Percentiles rank a stretch among this genome's conserved stretches.
phyloP scores from a whole-genome alignment of 75 land plant species.

The Picea sitchensis region DNA sequence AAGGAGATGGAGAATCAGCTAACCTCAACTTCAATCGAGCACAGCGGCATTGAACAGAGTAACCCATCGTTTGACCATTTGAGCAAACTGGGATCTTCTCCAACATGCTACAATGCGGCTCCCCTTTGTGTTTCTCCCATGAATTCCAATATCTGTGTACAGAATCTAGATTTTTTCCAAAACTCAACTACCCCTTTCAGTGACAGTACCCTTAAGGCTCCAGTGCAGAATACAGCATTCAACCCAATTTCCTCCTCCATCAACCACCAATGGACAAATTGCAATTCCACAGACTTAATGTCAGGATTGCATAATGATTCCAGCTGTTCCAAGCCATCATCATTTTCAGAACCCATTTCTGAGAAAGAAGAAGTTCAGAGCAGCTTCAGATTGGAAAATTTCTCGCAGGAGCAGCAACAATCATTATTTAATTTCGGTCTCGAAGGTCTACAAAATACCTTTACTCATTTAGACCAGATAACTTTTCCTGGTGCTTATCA shows the following conservation, averaged over 20 bases:
- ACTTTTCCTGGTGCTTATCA: too few species aligned
- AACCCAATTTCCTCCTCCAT: neutral
- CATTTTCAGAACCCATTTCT: neutral
- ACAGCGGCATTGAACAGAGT: conserved; percentile 1
- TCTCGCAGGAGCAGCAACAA: neutral
- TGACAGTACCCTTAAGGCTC: too few species aligned
- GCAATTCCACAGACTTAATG: neutral
- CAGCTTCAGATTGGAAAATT: conserved; percentile 2
- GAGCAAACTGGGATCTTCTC: too few species aligned
- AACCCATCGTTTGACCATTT: neutral
- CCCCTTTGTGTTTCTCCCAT: too few species aligned
- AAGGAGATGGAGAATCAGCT: neutral
- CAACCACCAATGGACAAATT: neutral
- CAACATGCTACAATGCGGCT: neutral
- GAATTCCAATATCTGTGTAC: neutral
- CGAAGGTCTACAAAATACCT: conserved; percentile 9
- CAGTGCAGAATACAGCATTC: too few species aligned
- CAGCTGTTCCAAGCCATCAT: conserved; percentile 9
- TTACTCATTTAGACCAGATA: neutral
- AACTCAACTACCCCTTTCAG: neutral
- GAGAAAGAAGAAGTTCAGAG: conserved; percentile 8
- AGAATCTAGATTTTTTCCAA: neutral
- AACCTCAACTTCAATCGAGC: neutral
- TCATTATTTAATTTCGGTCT: neutral
- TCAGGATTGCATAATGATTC: conserved; percentile 1